Evolutionary conservation across 176 grass and related monocot species (phyloP).

Genomic region (Avena atlantica): DNA sequence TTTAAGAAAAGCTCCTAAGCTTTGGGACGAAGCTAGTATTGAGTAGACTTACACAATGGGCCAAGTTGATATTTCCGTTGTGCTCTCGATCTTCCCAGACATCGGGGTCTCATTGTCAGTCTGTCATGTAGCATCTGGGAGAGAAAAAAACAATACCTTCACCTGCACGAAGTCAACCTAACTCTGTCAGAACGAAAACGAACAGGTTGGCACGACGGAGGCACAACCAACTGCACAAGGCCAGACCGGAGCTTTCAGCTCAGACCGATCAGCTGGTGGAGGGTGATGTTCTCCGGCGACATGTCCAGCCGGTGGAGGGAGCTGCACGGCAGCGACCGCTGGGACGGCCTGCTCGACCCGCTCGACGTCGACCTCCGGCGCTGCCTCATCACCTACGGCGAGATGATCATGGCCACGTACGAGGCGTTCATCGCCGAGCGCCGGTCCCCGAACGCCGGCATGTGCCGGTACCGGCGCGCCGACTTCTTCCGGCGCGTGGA

Average conservation of each 20-base stretch:
- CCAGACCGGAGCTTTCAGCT: neutral
- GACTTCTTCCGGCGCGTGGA: slow-evolving; percentile 64
- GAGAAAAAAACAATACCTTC: neutral
- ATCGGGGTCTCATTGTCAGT: neutral
- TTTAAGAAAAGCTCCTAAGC: no score
- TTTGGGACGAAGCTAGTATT: no score
- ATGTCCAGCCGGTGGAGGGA: slow-evolving; percentile 65
- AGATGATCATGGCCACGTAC: slow-evolving; percentile 64
- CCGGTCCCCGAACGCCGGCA: slow-evolving; percentile 68
- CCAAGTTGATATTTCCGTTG: neutral
- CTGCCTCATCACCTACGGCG: slow-evolving; percentile 70
- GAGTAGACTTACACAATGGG: neutral
- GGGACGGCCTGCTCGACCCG: slow-evolving; percentile 67
- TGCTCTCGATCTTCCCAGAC: neutral
- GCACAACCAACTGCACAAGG: slow-evolving; percentile 12
- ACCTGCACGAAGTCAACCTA: slow-evolving; percentile 21
- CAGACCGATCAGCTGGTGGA: neutral
- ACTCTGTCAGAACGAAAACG: neutral
- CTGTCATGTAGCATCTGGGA: slow-evolving; percentile 10
- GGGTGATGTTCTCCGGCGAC: slow-evolving; percentile 36
- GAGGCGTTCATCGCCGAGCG: slow-evolving; percentile 73
- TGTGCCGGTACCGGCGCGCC: slow-evolving; percentile 56
- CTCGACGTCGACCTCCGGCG: slow-evolving; percentile 67
- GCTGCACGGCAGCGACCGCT: slow-evolving; percentile 70
- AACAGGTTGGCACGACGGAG: slow-evolving; percentile 43